phyloP scores from a whole-genome alignment of 352 stramenopile genomes.

The Phytophthora pisi region DNA sequence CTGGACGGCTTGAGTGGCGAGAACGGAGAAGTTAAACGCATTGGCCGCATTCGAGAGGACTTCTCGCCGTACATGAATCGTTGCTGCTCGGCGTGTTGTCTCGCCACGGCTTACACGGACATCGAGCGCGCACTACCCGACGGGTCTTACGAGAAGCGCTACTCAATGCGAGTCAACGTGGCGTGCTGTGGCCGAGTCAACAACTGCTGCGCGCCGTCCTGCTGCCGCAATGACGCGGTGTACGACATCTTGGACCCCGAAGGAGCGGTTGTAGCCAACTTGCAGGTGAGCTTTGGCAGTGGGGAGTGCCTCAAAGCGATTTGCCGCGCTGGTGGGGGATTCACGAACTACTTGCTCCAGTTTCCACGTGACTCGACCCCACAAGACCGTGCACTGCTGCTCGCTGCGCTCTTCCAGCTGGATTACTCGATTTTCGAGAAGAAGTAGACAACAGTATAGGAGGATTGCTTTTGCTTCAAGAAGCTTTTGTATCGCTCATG shows the following conservation, averaged over 20 bases:
- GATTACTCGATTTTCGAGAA: conserved; percentile 68
- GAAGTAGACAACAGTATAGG: conserved; percentile 3
- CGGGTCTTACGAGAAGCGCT: conserved; percentile 59
- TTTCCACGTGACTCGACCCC: conserved; percentile 62
- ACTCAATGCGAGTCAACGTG: conserved; percentile 58
- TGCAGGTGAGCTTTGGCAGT: conserved; percentile 60
- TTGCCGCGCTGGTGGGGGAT: conserved; percentile 45
- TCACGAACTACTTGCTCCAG: conserved; percentile 68
- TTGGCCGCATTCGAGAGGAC: conserved; percentile 58
- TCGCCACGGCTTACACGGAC: conserved; percentile 68
- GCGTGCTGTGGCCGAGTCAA: conserved; percentile 65
- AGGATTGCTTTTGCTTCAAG: background rate
- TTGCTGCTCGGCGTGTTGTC: conserved; percentile 49
- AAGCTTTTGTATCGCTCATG: background rate
- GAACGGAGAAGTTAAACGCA: conserved; percentile 23
- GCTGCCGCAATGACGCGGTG: conserved; percentile 65
- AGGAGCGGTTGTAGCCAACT: conserved; percentile 50
- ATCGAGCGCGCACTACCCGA: conserved; percentile 61
- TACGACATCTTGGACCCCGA: conserved; percentile 71
- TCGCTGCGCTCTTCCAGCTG: conserved; percentile 65
- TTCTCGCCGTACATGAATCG: conserved; percentile 57
- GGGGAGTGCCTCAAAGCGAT: conserved; percentile 31
- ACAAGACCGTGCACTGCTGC: conserved; percentile 58
- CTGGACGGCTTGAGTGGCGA: conserved; percentile 32
- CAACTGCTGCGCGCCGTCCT: conserved; percentile 75